Evolutionary conservation across 768 basidiomycete species (phyloP), one percentile per base, ranked within the genome.

Genomic region (Clitopilus passeckerianus): DNA sequence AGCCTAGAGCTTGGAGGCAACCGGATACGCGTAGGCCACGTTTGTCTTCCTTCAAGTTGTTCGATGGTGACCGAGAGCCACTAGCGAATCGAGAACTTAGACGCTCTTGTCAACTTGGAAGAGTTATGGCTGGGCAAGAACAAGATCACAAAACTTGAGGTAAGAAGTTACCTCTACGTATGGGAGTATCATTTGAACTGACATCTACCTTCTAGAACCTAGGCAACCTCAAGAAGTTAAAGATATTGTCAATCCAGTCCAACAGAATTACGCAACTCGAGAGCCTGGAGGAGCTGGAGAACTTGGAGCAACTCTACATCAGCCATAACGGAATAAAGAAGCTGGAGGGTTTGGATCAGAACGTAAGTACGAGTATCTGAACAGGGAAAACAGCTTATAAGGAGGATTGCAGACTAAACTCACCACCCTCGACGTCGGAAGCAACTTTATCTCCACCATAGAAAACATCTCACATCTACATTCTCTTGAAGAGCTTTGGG

Each of bases 111-210:
- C 0, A 91, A 89, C 63, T 76, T 99, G 9, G 92, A 95, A 64
- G 95, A 98, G 66, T 77, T 99, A 2, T 98, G 96, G 94, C 74
- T 98, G 2, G 97, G 97, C 7, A 99, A 99, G 81, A 99, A 99
- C 71, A 99, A 98, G 76, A 93, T 99, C 59, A 70, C 86, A 6
- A 87, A 85, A 70, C 81, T 99, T 4, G 90, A 95, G 81, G 93
- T 92, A 63, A 43, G 67, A 10, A 15, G 41, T 14, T 15, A 53
- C 27, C 22, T 20, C 8, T 15, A 54, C 33, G 12, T 33, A 15
- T 30, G 34, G 53, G 33, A 20, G 37, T 52, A 44, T 23, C 34
- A 16, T 18, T 24, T 41, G 57, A 23, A 22, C 12, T 1, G 18
- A 27, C 41, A 8, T 55, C 35, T 44, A 56, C 8, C 34, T 34